A percentile compares a stretch with the other conserved stretches of the same genome.
These are phyloP conservation scores for Fraxinus ornus DNA, from an alignment of 305 asterid species.

Conservation along the genomic window DNA sequence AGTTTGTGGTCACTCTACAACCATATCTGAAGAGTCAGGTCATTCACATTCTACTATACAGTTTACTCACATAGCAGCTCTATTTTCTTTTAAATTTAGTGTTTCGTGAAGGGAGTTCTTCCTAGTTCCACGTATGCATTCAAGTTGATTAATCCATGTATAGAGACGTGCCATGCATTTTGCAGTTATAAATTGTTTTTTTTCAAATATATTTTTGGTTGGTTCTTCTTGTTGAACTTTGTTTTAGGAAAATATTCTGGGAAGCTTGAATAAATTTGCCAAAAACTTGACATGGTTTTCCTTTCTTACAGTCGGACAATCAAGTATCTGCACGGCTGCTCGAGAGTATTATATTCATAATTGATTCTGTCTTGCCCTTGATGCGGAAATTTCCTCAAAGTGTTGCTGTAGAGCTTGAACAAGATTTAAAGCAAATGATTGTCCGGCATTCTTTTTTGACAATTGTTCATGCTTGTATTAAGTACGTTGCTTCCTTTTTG, in stretches of 20 bases:
- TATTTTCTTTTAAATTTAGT: slow-evolving; percentile 16
- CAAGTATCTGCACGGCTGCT: slow-evolving; percentile 82
- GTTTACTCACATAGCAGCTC: slow-evolving; percentile 17
- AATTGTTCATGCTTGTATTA: slow-evolving; percentile 98
- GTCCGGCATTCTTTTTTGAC: slow-evolving; percentile 97
- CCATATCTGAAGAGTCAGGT: slow-evolving; percentile 98
- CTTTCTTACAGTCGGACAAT: slow-evolving; percentile 71
- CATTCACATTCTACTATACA: slow-evolving; percentile 16
- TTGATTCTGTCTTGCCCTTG: slow-evolving; percentile 88
- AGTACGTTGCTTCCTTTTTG: slow-evolving; percentile 48
- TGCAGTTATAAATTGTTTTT: background rate
- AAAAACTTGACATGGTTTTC: slow-evolving; percentile 27
- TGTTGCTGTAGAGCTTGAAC: slow-evolving; percentile 89
- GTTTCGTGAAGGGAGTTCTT: slow-evolving; percentile 2
- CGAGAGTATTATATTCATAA: slow-evolving; percentile 94
- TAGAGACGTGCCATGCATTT: background rate
- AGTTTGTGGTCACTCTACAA: slow-evolving; percentile 88
- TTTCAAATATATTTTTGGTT: background rate
- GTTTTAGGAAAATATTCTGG: slow-evolving; percentile 15
- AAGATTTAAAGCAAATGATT: slow-evolving; percentile 95
- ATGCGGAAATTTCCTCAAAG: slow-evolving; percentile 83
- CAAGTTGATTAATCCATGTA: slow-evolving; percentile 13
- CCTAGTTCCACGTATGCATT: slow-evolving; percentile 11
- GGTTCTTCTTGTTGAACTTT: slow-evolving; percentile 25
- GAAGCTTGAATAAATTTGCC: slow-evolving; percentile 1